A percentile compares a stretch with the other conserved stretches of the same genome.
Evolutionary conservation across 345 rosid species (phyloP).

Genomic region (Eucalyptus curtisii): DNA sequence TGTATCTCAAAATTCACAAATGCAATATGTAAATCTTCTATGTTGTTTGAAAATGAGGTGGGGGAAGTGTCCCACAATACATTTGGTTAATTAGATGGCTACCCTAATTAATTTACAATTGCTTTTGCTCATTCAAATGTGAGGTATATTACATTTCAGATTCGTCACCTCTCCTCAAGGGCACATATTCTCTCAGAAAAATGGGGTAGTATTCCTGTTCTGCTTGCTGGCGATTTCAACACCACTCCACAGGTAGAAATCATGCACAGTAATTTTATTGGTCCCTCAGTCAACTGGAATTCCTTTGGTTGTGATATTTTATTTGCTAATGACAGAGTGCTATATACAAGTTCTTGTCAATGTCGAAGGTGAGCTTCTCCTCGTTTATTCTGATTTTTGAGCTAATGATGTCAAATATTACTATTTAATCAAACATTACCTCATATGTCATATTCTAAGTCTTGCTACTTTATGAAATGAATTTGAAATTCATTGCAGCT

Average conservation of each 20-base stretch:
- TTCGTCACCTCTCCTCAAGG: conserved; percentile 48
- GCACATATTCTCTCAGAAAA: conserved; percentile 50
- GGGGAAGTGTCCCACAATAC: neutral
- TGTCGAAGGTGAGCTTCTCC: conserved; percentile 40
- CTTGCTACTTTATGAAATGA: neutral
- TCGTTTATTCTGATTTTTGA: neutral
- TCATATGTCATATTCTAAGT: neutral
- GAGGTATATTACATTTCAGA: conserved; percentile 14
- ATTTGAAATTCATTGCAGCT: conserved; percentile 32
- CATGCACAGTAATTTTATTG: neutral
- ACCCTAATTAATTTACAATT: neutral
- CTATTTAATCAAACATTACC: neutral
- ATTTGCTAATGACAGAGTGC: conserved; percentile 45
- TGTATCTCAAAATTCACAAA: neutral
- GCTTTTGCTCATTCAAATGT: neutral
- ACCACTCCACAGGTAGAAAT: conserved; percentile 51
- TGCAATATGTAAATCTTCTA: neutral
- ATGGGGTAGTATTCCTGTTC: conserved; percentile 62
- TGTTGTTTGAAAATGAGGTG: neutral
- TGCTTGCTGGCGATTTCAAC: conserved; percentile 54
- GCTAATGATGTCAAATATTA: neutral
- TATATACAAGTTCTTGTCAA: conserved; percentile 60
- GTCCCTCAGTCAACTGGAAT: neutral
- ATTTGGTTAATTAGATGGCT: neutral
- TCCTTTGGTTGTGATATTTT: neutral